Conservation (phyloP, 1,139 yeast genomes). For the Groenewaldozyma sp. region DNA sequence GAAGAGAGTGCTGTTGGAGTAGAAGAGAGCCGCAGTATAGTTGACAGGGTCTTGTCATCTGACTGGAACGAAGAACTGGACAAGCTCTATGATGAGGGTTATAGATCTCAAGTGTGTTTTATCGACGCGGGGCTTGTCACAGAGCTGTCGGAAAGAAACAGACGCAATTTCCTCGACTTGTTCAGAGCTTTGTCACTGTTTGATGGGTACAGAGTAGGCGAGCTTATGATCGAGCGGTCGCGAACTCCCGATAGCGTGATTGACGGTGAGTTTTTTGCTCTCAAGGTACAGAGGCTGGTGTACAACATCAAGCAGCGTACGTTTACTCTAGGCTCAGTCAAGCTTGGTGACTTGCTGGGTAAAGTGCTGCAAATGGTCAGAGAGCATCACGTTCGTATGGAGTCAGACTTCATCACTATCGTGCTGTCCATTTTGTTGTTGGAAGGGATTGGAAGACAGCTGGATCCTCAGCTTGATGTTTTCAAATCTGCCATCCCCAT, state of each 20-base stretch:
- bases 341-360: slow-evolving; percentile 84
- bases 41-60: slow-evolving; percentile 31
- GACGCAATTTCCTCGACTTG: slow-evolving; percentile 79
- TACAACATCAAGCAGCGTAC: slow-evolving; percentile 76
- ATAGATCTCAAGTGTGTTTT: slow-evolving; percentile 79
- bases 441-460: slow-evolving; percentile 91
- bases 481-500: slow-evolving; percentile 94
- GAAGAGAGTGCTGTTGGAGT: slow-evolving; percentile 12
- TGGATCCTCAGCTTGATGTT: slow-evolving; percentile 85
- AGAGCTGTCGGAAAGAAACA: slow-evolving; percentile 65
- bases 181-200: slow-evolving; percentile 84
- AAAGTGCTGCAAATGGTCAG: slow-evolving; percentile 87
- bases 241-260: slow-evolving; percentile 89
- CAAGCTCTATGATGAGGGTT: slow-evolving; percentile 49
- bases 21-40: slow-evolving; percentile 9
- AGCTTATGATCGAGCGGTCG: slow-evolving; percentile 87
- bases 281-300: slow-evolving; percentile 78
- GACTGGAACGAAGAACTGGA: slow-evolving; percentile 44
- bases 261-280: slow-evolving; percentile 73
- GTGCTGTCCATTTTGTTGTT: slow-evolving; percentile 80
- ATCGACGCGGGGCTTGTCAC: slow-evolving; percentile 92
- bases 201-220: slow-evolving; percentile 93
- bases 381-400: slow-evolving; percentile 93
- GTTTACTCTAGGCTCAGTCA: slow-evolving; percentile 83
- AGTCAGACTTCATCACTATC: slow-evolving; percentile 90